Evolutionary conservation across 2,329 filamentous ascomycete genomes (phyloP).

Genomic region (Exophiala xenobiotica): DNA sequence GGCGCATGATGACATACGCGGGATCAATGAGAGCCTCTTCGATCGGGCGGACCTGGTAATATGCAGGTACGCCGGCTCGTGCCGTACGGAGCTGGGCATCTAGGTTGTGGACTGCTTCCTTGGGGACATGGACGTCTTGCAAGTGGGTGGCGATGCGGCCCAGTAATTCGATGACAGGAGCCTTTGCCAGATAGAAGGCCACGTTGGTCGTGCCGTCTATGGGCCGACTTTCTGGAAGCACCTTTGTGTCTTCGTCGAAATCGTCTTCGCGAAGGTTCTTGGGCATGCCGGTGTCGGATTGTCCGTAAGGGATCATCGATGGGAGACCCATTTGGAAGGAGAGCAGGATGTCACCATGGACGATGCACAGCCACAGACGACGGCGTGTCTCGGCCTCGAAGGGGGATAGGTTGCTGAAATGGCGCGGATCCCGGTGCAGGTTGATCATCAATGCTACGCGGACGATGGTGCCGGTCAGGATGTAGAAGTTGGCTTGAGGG

Average conservation of each 20-base stretch:
- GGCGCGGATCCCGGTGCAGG: not conserved
- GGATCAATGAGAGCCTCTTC: not conserved
- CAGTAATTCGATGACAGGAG: not conserved
- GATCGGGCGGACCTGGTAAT: not conserved
- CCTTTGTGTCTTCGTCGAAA: slow-evolving; percentile 1
- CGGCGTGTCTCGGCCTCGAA: not conserved
- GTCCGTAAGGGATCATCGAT: not conserved
- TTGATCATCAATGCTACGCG: not conserved
- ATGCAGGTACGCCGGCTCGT: not conserved
- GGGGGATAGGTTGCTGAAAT: not conserved
- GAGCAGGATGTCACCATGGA: slow-evolving; percentile 3
- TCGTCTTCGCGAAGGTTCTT: slow-evolving; percentile 2
- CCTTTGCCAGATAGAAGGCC: slow-evolving; percentile 2
- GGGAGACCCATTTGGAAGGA: slow-evolving; percentile 4
- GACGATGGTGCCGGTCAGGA: slow-evolving; percentile 2
- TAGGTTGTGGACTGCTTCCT: not conserved
- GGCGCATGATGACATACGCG: not conserved
- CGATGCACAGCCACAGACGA: not conserved
- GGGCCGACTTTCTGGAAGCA: not conserved
- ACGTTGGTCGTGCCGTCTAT: not conserved
- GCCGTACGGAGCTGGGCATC: not conserved
- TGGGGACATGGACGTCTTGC: not conserved
- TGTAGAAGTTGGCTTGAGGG: slow-evolving; percentile 4
- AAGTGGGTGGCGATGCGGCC: not conserved
- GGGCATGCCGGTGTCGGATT: not conserved